Evolutionary conservation across 352 stramenopile species (phyloP), one percentile per base, ranked within the genome.

Genomic region (Globisporangium nunn): DNA sequence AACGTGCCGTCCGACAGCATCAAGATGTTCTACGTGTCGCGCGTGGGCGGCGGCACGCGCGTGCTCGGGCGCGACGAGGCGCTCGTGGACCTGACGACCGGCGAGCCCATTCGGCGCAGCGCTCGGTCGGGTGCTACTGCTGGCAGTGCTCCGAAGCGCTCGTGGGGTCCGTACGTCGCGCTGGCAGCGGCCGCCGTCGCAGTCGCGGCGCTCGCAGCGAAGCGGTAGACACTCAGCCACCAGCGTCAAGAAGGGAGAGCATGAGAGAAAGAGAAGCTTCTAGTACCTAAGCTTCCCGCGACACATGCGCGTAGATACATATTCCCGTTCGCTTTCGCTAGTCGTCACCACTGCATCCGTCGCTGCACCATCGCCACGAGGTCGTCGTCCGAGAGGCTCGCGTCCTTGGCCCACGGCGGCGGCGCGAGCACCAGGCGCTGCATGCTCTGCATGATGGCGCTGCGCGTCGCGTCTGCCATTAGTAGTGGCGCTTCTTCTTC

Each of bases 21-120:
- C 37, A 85, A 88, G 60, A 83, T 83, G 77, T 69, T 87, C 35
- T 88, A 87, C 54, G 71, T 91, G 15, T 81, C 77, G 60, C 67
- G 68, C 12, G 81, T 91, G 3, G 81, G 78, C 30, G 68, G 71
- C 17, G 78, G 81, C 6, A 70, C 76, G 3, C 56, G 56, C 33
- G 71, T 83, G 28, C 57, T 87, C n/a, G 35, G 63, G 0, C 8
- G 48, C 0, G 50, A 70, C 2, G 68, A 85, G 44, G 66, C 78
- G 8, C 67, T 91, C 15, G 59, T 88, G 14, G 74, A 91, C 43
- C n/a, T 56, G 4, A 48, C 46, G 18, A 81, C 75, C 6, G 78
- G 78, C 3, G 54, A 77, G 7, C 76, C 74, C 0, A 48, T 71
- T 28, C 66, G 54, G 3, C 23, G 10, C 8, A 45, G 12, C 1